Conservation (phyloP, 169 alveolate genomes). For the Cytauxzoon felis region DNA sequence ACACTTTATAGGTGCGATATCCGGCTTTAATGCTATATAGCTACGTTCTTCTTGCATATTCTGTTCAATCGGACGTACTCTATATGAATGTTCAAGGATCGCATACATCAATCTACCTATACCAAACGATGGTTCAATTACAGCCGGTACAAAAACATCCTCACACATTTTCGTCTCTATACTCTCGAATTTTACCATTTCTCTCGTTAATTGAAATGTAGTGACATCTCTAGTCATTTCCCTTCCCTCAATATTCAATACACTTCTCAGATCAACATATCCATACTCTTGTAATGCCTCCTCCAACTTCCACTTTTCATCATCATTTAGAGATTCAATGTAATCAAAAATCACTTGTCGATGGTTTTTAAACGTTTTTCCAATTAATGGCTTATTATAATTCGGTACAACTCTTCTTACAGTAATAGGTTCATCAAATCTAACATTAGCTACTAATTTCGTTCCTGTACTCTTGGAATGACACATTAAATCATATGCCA, state of each 20-base stretch:
- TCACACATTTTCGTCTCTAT: slow-evolving; percentile 85
- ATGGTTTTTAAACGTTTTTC: slow-evolving; percentile 83
- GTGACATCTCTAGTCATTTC: neutral
- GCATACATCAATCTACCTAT: slow-evolving; percentile 92
- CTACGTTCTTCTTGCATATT: slow-evolving; percentile 81
- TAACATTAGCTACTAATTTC: slow-evolving; percentile 87
- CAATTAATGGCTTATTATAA: slow-evolving; percentile 84
- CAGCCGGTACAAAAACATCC: slow-evolving; percentile 91
- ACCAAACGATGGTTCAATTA: slow-evolving; percentile 98
- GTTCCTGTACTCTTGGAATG: slow-evolving; percentile 87
- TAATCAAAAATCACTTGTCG: slow-evolving; percentile 63
- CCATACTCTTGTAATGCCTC: slow-evolving; percentile 60
- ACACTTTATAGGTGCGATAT: slow-evolving; percentile 93
- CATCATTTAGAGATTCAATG: slow-evolving; percentile 38
- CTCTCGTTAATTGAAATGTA: slow-evolving; percentile 43
- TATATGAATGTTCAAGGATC: slow-evolving; percentile 93
- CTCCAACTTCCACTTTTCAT: slow-evolving; percentile 61
- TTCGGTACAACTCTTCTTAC: slow-evolving; percentile 75
- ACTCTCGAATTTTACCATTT: slow-evolving; percentile 81
- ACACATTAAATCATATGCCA: slow-evolving; percentile 88
- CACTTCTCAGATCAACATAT: slow-evolving; percentile 5
- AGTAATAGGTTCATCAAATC: slow-evolving; percentile 82
- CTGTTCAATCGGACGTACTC: slow-evolving; percentile 80
- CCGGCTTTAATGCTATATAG: slow-evolving; percentile 89
- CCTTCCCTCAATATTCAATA: slow-evolving; percentile 12